phyloP scores from a whole-genome alignment of 2,329 filamentous ascomycete genomes.

The Cladosporium sp. region DNA sequence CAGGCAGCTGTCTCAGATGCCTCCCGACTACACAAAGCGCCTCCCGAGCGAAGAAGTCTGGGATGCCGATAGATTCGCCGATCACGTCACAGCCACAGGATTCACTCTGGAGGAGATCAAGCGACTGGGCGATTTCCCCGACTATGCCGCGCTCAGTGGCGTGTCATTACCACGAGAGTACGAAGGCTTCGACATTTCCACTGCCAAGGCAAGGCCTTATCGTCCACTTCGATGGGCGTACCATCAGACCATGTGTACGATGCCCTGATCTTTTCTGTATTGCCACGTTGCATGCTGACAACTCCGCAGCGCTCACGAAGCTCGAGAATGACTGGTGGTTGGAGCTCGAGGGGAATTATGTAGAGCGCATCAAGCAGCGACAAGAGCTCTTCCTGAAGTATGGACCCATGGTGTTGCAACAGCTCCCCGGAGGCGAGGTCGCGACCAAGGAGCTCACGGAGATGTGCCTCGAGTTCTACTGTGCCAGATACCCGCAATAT shows the following conservation, averaged over 20 bases:
- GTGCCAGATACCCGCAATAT: constrained; percentile 71
- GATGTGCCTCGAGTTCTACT: constrained; percentile 78
- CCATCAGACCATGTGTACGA: constrained; percentile 86
- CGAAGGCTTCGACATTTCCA: constrained; percentile 65
- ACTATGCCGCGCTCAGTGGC: constrained; percentile 73
- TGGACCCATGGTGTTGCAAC: constrained; percentile 64
- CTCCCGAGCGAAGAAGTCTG: constrained; percentile 28
- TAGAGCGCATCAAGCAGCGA: constrained; percentile 66
- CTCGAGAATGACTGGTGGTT: constrained; percentile 84
- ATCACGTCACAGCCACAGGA: constrained; percentile 59
- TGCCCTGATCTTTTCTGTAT: constrained; percentile 22
- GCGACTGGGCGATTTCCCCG: constrained; percentile 72
- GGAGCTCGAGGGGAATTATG: constrained; percentile 78
- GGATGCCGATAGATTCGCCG: constrained; percentile 23
- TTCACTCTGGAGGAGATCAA: constrained; percentile 70
- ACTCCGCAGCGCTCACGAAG: constrained; percentile 66
- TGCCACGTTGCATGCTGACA: constrained; percentile 18
- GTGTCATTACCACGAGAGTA: constrained; percentile 69
- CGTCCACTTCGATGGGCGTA: constrained; percentile 81
- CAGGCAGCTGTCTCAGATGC: constrained; percentile 29
- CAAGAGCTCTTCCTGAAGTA: constrained; percentile 64
- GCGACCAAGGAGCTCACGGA: constrained; percentile 87
- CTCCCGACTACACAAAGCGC: constrained; percentile 24
- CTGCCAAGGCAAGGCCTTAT: constrained; percentile 71
- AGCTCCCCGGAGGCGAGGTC: constrained; percentile 72